A percentile compares a stretch with the other conserved stretches of the same genome.
These are phyloP conservation scores for Verticillium alfalfae DNA, from an alignment of 2,329 filamentous ascomycete genomes.

Conservation along the genomic window DNA sequence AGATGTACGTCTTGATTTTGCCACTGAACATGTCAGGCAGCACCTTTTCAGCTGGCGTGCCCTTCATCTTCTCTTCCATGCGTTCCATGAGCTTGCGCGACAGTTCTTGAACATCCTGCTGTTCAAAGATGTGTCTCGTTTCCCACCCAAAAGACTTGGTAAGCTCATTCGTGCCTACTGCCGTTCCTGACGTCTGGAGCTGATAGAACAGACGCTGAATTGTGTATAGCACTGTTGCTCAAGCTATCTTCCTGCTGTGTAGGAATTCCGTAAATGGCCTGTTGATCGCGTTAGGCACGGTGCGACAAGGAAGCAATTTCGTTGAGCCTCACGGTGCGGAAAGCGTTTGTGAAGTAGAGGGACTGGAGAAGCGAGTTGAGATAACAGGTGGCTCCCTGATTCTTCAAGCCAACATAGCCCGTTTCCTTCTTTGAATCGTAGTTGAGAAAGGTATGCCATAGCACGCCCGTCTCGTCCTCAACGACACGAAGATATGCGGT, in stretches of 20 bases:
- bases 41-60: slow-evolving; percentile 83
- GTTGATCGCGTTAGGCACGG: background rate
- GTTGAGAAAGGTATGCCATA: slow-evolving; percentile 89
- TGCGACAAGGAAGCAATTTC: background rate
- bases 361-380: slow-evolving; percentile 81
- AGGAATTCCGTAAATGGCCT: slow-evolving; percentile 96
- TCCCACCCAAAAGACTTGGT: slow-evolving; percentile 99
- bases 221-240: slow-evolving; percentile 85
- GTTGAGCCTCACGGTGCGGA: slow-evolving; percentile 67
- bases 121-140: slow-evolving; percentile 94
- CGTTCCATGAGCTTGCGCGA: slow-evolving; percentile 96
- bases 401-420: slow-evolving; percentile 92
- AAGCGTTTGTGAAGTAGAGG: slow-evolving; percentile 83
- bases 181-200: slow-evolving; percentile 76
- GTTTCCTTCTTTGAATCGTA: slow-evolving; percentile 99
- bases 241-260: slow-evolving; percentile 78
- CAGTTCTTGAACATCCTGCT: slow-evolving; percentile 96
- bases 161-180: slow-evolving; percentile 86
- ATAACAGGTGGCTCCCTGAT: slow-evolving; percentile 91
- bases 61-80: slow-evolving; percentile 97
- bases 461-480: slow-evolving; percentile 80
- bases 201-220: slow-evolving; percentile 93
- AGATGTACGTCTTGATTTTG: slow-evolving; percentile 98
- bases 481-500: slow-evolving; percentile 78
- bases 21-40: slow-evolving; percentile 90